Percentiles rank a stretch among this genome's conserved stretches.
phyloP scores from a whole-genome alignment of 2,329 filamentous ascomycete species.

The Monosporascus sp. region DNA sequence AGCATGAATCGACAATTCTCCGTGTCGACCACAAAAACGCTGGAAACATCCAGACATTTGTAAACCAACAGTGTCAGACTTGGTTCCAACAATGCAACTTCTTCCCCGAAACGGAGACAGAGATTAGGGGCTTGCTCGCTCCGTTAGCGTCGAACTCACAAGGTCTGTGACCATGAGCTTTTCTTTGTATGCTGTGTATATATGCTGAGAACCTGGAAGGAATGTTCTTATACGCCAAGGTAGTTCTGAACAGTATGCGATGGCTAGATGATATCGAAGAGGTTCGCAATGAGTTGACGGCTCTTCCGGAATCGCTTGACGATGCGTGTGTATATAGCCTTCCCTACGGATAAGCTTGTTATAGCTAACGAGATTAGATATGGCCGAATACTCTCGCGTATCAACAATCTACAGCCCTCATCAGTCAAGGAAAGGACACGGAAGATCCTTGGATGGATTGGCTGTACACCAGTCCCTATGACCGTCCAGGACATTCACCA shows the following conservation, averaged over 20 bases:
- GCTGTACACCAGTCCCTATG: slow-evolving; percentile 12
- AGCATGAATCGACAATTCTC: too few relatives aligned
- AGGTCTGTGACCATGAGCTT: slow-evolving; percentile 6
- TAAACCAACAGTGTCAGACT: slow-evolving; percentile 7
- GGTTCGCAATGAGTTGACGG: slow-evolving; percentile 20
- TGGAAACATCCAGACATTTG: slow-evolving; percentile 15
- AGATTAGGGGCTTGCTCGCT: slow-evolving; percentile 13
- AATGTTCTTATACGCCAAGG: too few relatives aligned
- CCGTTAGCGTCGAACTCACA: slow-evolving; percentile 18
- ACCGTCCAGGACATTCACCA: slow-evolving; percentile 13
- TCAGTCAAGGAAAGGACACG: slow-evolving; percentile 4
- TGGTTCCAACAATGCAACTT: slow-evolving; percentile 12
- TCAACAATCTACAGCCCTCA: slow-evolving; percentile 3
- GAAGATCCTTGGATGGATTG: slow-evolving; percentile 17
- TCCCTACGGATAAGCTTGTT: too few relatives aligned
- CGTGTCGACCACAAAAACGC: slow-evolving; percentile 9
- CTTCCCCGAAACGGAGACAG: slow-evolving; percentile 4
- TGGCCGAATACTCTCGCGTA: too few relatives aligned
- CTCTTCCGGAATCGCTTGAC: slow-evolving; percentile 23
- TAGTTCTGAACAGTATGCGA: too few relatives aligned
- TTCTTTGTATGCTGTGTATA: too few relatives aligned
- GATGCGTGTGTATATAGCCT: slow-evolving; percentile 20
- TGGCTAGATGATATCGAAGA: slow-evolving; percentile 1
- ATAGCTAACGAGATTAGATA: too few relatives aligned
- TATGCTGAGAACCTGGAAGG: too few relatives aligned